Conservation (phyloP, 2,329 filamentous ascomycete species). For the Diaporthe capsici region DNA sequence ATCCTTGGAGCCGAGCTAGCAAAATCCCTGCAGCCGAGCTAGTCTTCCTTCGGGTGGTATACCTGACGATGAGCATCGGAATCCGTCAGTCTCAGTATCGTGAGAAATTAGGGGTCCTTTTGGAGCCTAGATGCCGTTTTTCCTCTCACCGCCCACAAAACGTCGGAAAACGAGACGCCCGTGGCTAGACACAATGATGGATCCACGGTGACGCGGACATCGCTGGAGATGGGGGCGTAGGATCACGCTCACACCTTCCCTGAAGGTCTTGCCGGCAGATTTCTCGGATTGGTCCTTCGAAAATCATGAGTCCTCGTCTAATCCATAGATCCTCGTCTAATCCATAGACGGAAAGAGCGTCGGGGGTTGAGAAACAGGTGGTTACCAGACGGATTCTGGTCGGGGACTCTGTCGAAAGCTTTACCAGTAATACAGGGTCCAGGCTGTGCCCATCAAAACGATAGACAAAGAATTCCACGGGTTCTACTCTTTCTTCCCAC, state of each 20-base stretch:
- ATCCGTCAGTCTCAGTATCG: not conserved
- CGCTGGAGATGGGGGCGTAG: not conserved
- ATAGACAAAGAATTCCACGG: too few species aligned
- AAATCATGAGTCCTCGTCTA: too few species aligned
- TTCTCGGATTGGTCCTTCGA: not conserved
- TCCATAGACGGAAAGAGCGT: not conserved
- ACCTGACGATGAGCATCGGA: not conserved
- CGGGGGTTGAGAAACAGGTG: not conserved
- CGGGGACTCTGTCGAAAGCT: not conserved
- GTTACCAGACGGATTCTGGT: not conserved
- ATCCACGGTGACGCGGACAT: not conserved
- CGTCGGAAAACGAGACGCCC: not conserved
- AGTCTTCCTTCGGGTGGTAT: not conserved
- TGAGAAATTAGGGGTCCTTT: not conserved
- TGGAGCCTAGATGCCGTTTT: not conserved
- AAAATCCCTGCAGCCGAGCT: not conserved
- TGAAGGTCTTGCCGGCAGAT: not conserved
- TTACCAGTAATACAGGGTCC: conserved; percentile 1
- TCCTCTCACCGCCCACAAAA: not conserved
- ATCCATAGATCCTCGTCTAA: not conserved
- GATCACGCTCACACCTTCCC: not conserved
- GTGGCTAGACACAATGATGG: not conserved
- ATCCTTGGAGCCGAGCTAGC: not conserved
- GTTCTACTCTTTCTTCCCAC: too few species aligned
- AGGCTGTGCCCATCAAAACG: not conserved